Evolutionary conservation across 805 yeast genomes (phyloP).

Genomic region (Metschnikowia peoriensis): DNA sequence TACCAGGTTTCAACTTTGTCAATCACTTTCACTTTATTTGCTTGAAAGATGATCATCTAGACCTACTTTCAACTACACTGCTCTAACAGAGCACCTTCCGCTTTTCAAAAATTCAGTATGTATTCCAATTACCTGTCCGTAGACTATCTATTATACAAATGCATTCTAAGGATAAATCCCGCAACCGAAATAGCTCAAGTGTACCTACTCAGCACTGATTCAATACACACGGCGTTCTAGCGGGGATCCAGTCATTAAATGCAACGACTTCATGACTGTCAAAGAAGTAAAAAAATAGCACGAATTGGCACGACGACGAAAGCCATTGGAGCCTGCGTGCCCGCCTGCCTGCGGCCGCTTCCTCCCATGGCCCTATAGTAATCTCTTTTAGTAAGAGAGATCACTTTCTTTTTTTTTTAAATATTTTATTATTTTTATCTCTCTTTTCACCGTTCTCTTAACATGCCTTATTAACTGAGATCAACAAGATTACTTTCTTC

Average conservation of each 20-base stretch:
- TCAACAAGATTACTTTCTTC: slow-evolving; percentile 75
- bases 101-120: background rate
- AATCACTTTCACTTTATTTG: too few relatives aligned
- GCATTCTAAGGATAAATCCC: slow-evolving; percentile 17
- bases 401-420: background rate
- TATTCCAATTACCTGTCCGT: slow-evolving; percentile 9
- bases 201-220: slow-evolving; percentile 20
- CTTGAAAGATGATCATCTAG: too few relatives aligned
- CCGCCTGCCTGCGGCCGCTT: background rate
- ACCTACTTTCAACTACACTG: background rate
- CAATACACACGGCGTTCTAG: slow-evolving; percentile 7
- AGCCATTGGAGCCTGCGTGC: background rate
- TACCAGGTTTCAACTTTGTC: too few relatives aligned
- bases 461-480: background rate
- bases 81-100: background rate
- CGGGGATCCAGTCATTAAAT: slow-evolving; percentile 17
- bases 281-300: slow-evolving; percentile 6
- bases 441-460: background rate
- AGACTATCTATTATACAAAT: slow-evolving; percentile 18
- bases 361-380: background rate
- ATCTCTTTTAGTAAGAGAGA: too few relatives aligned
- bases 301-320: slow-evolving; percentile 1
- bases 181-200: background rate
- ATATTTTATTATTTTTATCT: background rate
- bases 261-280: slow-evolving; percentile 13